Base-by-base conservation (phyloP, 495 filamentous ascomycete genomes). In the Cairneyella variabilis region DNA sequence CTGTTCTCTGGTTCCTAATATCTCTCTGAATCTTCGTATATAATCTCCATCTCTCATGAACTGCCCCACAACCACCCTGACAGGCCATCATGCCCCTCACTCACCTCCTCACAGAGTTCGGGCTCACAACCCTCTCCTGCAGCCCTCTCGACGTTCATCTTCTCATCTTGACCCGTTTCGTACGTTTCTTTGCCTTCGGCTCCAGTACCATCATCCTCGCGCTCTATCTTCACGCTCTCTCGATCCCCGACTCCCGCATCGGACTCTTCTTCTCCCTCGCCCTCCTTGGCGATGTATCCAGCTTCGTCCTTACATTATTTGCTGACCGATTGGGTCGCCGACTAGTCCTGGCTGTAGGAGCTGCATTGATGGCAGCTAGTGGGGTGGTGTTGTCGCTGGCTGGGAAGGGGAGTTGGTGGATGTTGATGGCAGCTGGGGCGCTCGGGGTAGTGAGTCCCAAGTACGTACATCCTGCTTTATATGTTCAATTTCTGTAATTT, bases 221-320 rank as follows among this genome's bases (percentile, higher is more conserved):
- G 11, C 77, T 78, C 3, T 83, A 86, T 61, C 76, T 93, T 41
- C 79, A 79, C 0, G 77, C 79, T 7, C 69, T 92, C n/a, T 72
- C 71, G 11, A 79, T 84, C 57, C 76, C 86, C 1, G 83, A 89
- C 58, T 73, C 80, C n/a, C 72, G 72, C 9, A 90, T 88, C 39
- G 90, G 90, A 9, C 72, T 90, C 4, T 92, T 95, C 66, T 93
- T 95, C 88, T 89, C 86, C 3, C 68, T 92, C 45, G 93, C 90
- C 0, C 69, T 93, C 45, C 68, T 88, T 14, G 89, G 90, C 21
- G 90, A 95, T 71, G 59, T 83, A 25, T 84, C 93, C 51, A 89
- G 87, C 43, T 82, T 90, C 14, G 60, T 84, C 20, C 73, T 95
- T 20, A 90, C 89, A 0, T 69, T 89, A 1, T 79, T 86, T 52